Conservation (phyloP, 495 filamentous ascomycete genomes). For the Massariosphaeria phaeospora region DNA sequence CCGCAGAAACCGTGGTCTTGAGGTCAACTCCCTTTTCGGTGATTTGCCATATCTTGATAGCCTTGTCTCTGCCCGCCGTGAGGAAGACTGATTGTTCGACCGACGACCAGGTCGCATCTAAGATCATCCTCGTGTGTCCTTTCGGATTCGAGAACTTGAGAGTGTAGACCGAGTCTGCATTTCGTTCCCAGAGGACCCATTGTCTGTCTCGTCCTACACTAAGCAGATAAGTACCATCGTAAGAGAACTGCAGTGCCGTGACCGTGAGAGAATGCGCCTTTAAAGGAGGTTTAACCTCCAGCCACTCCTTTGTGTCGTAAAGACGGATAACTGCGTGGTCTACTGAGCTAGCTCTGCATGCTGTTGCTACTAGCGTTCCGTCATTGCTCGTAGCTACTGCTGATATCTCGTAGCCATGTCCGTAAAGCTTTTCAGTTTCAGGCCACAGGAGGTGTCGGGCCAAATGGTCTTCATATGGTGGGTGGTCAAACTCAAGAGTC, state of each 20-base stretch:
- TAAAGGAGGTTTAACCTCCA: constrained; percentile 77
- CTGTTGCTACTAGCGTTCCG: constrained; percentile 74
- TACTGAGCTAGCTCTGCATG: constrained; percentile 83
- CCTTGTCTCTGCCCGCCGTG: constrained; percentile 83
- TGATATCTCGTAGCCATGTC: constrained; percentile 97
- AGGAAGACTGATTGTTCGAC: constrained; percentile 54
- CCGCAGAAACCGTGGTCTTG: constrained; percentile 50
- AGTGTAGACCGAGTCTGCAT: constrained; percentile 45
- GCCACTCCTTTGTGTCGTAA: constrained; percentile 81
- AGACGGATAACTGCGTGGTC: constrained; percentile 93
- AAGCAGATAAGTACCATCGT: constrained; percentile 66
- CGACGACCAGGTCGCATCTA: constrained; percentile 79
- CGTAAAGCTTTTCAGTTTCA: constrained; percentile 93
- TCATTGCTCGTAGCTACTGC: constrained; percentile 76
- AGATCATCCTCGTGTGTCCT: constrained; percentile 85
- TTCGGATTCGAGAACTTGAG: constrained; percentile 64
- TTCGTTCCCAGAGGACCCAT: constrained; percentile 72
- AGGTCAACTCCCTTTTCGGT: constrained; percentile 43
- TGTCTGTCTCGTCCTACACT: constrained; percentile 89
- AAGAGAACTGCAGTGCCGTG: constrained; percentile 70
- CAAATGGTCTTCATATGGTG: constrained; percentile 84
- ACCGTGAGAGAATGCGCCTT: constrained; percentile 79
- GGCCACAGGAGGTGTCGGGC: constrained; percentile 91
- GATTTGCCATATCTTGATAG: constrained; percentile 69
- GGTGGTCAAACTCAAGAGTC: constrained; percentile 53